phyloP scores from a whole-genome alignment of 805 yeast genomes.

The Ogataea ganodermae region DNA sequence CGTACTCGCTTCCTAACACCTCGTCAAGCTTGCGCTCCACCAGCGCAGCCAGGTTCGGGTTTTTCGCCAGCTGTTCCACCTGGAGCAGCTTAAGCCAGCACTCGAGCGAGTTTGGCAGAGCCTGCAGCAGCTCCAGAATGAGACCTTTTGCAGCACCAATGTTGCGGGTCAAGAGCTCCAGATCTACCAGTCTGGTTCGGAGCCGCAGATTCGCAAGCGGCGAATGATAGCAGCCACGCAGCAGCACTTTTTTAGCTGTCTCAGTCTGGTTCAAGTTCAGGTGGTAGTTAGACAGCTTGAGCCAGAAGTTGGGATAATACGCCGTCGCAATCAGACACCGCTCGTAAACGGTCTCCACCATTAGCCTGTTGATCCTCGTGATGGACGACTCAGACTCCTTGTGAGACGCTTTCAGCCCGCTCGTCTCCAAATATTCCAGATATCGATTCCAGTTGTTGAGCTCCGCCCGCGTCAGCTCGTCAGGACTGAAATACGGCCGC shows the following conservation, averaged over 20 bases:
- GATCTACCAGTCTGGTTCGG: constrained; percentile 45
- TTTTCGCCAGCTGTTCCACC: constrained; percentile 39
- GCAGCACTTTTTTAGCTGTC: constrained; percentile 42
- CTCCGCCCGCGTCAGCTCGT: constrained; percentile 43
- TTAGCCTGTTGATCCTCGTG: constrained; percentile 25
- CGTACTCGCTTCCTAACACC: constrained; percentile 26
- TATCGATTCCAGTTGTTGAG: constrained; percentile 61
- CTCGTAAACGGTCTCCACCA: constrained; percentile 43
- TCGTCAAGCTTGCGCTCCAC: constrained; percentile 31
- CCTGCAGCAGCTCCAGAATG: constrained; percentile 24
- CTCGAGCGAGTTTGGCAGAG: constrained; percentile 38
- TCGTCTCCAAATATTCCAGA: constrained; percentile 51
- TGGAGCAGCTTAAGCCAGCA: constrained; percentile 44
- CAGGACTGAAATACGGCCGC: constrained; percentile 41
- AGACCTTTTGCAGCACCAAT: constrained; percentile 41
- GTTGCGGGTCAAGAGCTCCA: constrained; percentile 43
- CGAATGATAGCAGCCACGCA: constrained; percentile 37
- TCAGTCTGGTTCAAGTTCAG: constrained; percentile 33
- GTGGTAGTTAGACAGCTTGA: constrained; percentile 48
- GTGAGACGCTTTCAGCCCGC: constrained; percentile 23
- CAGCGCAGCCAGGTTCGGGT: constrained; percentile 33
- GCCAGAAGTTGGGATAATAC: constrained; percentile 49
- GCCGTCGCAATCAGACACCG: constrained; percentile 50
- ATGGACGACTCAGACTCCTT: constrained; percentile 24
- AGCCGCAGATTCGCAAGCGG: constrained; percentile 34